Evolutionary conservation across 176 grass and related monocot genomes (phyloP).

Genomic region (Eragrostis nindensis): DNA sequence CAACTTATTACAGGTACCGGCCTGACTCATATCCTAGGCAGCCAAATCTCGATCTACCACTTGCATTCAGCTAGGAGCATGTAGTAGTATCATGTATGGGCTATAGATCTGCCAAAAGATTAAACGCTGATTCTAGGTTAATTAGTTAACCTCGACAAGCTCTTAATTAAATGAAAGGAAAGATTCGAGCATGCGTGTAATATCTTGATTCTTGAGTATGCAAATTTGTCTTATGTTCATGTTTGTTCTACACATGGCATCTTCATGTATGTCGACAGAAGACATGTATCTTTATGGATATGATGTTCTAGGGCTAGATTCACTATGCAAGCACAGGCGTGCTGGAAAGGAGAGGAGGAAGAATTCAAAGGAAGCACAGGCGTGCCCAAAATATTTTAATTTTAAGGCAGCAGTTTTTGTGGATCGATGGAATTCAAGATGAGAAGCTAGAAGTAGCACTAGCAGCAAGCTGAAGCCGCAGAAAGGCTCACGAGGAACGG

Average conservation of each 20-base stretch:
- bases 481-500: not conserved
- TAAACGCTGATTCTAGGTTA: not conserved
- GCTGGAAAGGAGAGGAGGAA: no score
- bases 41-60: not conserved
- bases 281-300: not conserved
- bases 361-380: no score
- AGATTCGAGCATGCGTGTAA: not conserved
- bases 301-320: not conserved
- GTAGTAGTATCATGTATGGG: no score
- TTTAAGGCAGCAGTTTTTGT: no score
- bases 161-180: not conserved
- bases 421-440: not conserved
- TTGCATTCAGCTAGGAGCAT: no score
- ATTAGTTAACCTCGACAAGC: no score
- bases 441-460: not conserved
- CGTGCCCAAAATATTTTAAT: not conserved
- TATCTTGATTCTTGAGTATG: not conserved
- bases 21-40: no score
- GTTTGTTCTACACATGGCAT: not conserved
- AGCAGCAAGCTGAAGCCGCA: not conserved
- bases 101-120: not conserved
- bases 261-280: not conserved
- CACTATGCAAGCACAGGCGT: not conserved
- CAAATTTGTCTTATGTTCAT: constrained; percentile 21
- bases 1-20: constrained; percentile 10